A percentile compares a stretch with the other conserved stretches of the same genome.
Conservation (phyloP, 2,329 filamentous ascomycete genomes). For the Coccinonectria pachysandricola region DNA sequence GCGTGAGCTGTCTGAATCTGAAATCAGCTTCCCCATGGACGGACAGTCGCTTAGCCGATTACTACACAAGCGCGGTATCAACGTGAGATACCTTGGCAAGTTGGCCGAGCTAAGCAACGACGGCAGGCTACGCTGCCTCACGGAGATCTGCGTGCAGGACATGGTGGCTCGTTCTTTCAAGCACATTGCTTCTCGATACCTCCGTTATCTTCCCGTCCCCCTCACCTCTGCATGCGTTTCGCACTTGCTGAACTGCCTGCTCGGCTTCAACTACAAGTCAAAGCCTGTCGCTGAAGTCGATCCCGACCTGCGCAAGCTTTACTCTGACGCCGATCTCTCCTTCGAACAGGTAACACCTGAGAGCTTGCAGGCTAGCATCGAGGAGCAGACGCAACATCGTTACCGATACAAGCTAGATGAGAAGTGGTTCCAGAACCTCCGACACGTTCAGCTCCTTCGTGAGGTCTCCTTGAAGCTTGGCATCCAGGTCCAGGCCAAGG, state of each 20-base stretch:
- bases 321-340: slow-evolving; percentile 68
- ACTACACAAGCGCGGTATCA: slow-evolving; percentile 94
- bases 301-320: slow-evolving; percentile 60
- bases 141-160: slow-evolving; percentile 71
- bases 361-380: slow-evolving; percentile 57
- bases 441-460: slow-evolving; percentile 74
- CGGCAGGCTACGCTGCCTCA: slow-evolving; percentile 65
- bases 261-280: slow-evolving; percentile 67
- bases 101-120: slow-evolving; percentile 62
- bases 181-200: slow-evolving; percentile 70
- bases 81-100: slow-evolving; percentile 88
- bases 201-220: slow-evolving; percentile 68
- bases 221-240: slow-evolving; percentile 71
- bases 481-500: slow-evolving; percentile 71
- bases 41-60: slow-evolving; percentile 82
- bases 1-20: slow-evolving; percentile 78
- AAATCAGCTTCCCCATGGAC: slow-evolving; percentile 97
- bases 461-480: slow-evolving; percentile 85
- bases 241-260: slow-evolving; percentile 86
- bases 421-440: slow-evolving; percentile 57
- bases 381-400: slow-evolving; percentile 59
- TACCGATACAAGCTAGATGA: slow-evolving; percentile 66
- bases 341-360: slow-evolving; percentile 74
- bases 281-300: slow-evolving; percentile 72
- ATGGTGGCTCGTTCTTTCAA: slow-evolving; percentile 96